A percentile compares a stretch with the other conserved stretches of the same genome.
Evolutionary conservation across 1,284 basidiomycete species (phyloP).

Genomic region (Schizophyllum commune): DNA sequence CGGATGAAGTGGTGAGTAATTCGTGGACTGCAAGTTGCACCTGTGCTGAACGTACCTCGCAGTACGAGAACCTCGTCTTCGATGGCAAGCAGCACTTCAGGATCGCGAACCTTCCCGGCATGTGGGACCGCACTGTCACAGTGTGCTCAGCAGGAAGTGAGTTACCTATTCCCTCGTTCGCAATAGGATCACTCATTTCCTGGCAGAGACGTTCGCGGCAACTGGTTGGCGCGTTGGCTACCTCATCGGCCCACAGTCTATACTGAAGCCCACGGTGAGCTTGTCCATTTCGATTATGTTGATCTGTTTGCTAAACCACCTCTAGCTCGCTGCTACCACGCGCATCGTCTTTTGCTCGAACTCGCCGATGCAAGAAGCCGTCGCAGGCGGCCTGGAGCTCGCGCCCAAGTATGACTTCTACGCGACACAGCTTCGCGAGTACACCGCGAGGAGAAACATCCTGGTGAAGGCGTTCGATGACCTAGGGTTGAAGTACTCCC

Average conservation of each 20-base stretch:
- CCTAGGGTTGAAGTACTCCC: slow-evolving; percentile 81
- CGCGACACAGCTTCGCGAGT: slow-evolving; percentile 70
- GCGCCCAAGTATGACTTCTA: slow-evolving; percentile 75
- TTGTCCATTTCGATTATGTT: background rate
- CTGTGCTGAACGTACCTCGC: background rate
- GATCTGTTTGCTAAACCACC: too few relatives aligned
- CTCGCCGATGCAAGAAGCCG: slow-evolving; percentile 88
- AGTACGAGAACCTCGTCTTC: slow-evolving; percentile 94
- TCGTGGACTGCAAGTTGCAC: slow-evolving; percentile 3
- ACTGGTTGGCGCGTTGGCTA: slow-evolving; percentile 99
- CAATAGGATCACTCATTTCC: slow-evolving; percentile 6
- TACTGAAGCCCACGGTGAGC: slow-evolving; percentile 66
- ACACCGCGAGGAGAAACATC: slow-evolving; percentile 72
- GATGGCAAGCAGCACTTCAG: slow-evolving; percentile 85
- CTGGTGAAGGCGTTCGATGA: slow-evolving; percentile 76
- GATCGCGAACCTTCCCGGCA: slow-evolving; percentile 89
- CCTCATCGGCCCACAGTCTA: slow-evolving; percentile 82
- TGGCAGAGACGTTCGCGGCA: slow-evolving; percentile 87
- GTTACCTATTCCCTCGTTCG: slow-evolving; percentile 12
- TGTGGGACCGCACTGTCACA: slow-evolving; percentile 82
- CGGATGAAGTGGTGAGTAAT: slow-evolving; percentile 89
- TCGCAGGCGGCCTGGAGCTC: slow-evolving; percentile 79
- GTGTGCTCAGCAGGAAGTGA: slow-evolving; percentile 45
- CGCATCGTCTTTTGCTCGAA: slow-evolving; percentile 95
- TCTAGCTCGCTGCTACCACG: slow-evolving; percentile 73